Evolutionary conservation across 2,329 filamentous ascomycete genomes (phyloP).

Genomic region (Juglanconis sp.): DNA sequence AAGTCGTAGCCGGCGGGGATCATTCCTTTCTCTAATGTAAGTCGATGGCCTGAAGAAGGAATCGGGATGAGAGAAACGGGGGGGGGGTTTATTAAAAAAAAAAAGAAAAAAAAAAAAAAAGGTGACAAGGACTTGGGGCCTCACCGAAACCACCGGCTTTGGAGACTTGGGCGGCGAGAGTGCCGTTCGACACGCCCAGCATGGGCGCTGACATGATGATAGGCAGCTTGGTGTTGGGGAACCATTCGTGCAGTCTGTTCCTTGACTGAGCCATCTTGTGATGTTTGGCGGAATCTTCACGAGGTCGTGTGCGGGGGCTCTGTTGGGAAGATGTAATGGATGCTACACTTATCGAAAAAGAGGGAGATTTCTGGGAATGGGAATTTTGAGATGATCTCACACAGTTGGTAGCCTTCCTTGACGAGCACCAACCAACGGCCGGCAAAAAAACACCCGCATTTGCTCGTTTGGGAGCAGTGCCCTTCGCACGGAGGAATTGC

Average conservation of each 20-base stretch:
- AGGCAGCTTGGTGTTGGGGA: conserved; percentile 34
- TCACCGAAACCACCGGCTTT: conserved; percentile 38
- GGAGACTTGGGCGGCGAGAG: conserved; percentile 36
- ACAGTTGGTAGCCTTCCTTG: too few species aligned
- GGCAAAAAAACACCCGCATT: too few species aligned
- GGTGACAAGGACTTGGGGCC: neutral
- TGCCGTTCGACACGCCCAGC: conserved; percentile 34
- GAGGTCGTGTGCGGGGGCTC: neutral
- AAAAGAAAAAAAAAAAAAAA: too few species aligned
- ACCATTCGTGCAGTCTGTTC: conserved; percentile 25
- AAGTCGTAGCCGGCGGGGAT: conserved; percentile 32
- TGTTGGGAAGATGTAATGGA: too few species aligned
- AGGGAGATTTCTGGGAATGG: too few species aligned
- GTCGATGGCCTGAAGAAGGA: neutral
- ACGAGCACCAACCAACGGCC: too few species aligned
- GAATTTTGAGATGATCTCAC: too few species aligned
- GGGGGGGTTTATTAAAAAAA: neutral
- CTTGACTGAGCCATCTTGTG: conserved; percentile 10
- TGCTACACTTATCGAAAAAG: neutral
- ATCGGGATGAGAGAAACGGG: neutral
- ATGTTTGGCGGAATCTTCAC: neutral
- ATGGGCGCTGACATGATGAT: conserved; percentile 41
- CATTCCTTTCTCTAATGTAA: conserved; percentile 25
- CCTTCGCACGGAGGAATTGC: too few species aligned
- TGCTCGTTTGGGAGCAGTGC: too few species aligned